phyloP scores from a whole-genome alignment of 148 eudicot genomes.

The Euryodendron excelsum region DNA sequence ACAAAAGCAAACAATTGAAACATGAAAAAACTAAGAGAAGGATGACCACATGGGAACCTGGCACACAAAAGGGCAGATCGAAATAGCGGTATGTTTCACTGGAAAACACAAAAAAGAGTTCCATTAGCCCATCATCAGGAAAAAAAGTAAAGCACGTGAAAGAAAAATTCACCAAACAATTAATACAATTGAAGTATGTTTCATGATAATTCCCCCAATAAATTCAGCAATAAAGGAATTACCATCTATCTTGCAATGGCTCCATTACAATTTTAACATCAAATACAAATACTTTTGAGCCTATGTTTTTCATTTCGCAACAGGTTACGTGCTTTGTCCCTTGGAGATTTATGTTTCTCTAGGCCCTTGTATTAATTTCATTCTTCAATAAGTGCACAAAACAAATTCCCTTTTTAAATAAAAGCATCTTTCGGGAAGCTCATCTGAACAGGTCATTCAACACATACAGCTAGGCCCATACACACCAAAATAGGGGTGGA shows the following conservation, averaged over 20 bases:
- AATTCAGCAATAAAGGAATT: neutral
- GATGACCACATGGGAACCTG: slow-evolving; percentile 35
- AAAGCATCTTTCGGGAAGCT: neutral
- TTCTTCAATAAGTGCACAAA: neutral
- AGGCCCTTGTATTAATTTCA: neutral
- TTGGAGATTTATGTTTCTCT: neutral
- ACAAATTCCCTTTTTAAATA: neutral
- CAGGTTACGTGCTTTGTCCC: neutral
- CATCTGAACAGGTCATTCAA: neutral
- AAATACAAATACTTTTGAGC: neutral
- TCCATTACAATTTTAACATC: neutral
- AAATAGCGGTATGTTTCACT: slow-evolving; percentile 73
- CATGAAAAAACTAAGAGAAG: neutral
- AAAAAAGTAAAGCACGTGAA: neutral
- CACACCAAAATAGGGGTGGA: too few species aligned
- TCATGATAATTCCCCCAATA: neutral
- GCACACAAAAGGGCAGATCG: slow-evolving; percentile 65
- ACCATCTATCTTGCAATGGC: neutral
- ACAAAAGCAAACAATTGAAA: neutral
- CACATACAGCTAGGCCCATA: too few species aligned
- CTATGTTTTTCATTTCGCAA: neutral
- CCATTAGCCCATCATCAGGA: slow-evolving; percentile 4
- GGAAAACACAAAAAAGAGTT: slow-evolving; percentile 23
- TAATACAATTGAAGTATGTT: neutral
- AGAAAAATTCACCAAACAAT: neutral